Base-by-base conservation (phyloP, 2,329 filamentous ascomycete genomes). In the Helminthosporium solani region DNA sequence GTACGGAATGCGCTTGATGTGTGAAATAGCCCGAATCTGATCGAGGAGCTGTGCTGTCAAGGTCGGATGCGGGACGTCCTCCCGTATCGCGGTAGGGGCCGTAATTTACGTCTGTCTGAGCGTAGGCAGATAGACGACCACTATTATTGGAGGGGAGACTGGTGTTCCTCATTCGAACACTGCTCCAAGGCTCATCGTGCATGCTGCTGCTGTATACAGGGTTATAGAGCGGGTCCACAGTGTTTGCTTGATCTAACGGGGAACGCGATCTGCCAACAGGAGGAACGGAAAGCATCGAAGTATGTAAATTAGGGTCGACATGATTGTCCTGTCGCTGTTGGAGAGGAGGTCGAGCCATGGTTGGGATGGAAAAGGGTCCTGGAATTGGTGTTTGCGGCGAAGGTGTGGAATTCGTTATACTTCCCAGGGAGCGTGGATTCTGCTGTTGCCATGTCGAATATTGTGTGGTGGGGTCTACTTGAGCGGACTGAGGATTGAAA, bases 11-110 rank as follows among this genome's bases (percentile, higher is more conserved):
- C 3, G 58, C 38, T 16, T 49, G 53, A 9, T 58, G 53, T 16
- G 66, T 65, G 7, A 56, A 44, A 34, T 70, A 71, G 3, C 66
- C 68, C 34, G 67, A 70, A 40, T 70, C 67, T 21, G 61, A 61
- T 33, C 49, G 40, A 34, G 43, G 49, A 12, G 36, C 52, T 23
- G 50, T 44, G 33, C 56, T 63, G 11, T 49, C 58, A 9, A 60
- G 30, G 15, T 67, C 63, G 8, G 64, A 66, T 33, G 39, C 46
- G 31, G 56, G 51, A 7, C 40, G 40, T 16, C 53, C 23, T 25
- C 23, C 23, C 23, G 23, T 5, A 5, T 25, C 47, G 25, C 53
- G 55, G 30, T 58, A 60, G 14, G 38, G 21, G 37, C 37, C 36
- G 28, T 54, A 62, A n/a, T 54, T 49, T 35, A 52, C 39, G 21